Percentiles rank a stretch among this genome's conserved stretches.
These are phyloP conservation scores for Beauveria pseudobassiana DNA, from an alignment of 2,329 filamentous ascomycete species.

Conservation along the genomic window DNA sequence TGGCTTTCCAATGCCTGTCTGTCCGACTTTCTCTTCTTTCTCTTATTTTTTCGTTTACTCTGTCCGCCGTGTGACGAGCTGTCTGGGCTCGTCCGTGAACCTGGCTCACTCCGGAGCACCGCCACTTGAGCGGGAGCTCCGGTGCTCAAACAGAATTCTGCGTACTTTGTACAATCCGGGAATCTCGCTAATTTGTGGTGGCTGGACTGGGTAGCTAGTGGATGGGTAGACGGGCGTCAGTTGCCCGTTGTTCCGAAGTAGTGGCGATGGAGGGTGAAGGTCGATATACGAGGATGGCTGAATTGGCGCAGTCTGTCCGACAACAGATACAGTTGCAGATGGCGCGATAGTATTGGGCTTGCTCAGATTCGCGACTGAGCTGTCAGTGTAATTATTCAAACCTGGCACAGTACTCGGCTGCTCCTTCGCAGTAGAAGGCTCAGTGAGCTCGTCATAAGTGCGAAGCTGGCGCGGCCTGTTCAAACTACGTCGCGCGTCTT, in stretches of 20 bases:
- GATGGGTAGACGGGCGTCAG: conserved; percentile 67
- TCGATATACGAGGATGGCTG: conserved; percentile 18
- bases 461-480: conserved; percentile 3
- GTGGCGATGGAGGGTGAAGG: conserved; percentile 43
- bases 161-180: not conserved
- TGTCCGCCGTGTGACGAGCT: conserved; percentile 50
- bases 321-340: not conserved
- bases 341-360: conserved; percentile 22
- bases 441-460: conserved; percentile 4
- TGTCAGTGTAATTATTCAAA: conserved; percentile 22
- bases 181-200: not conserved
- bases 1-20: conserved; percentile 35
- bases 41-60: conserved; percentile 36
- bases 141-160: conserved; percentile 10
- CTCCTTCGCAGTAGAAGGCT: not conserved
- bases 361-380: not conserved
- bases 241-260: conserved; percentile 65
- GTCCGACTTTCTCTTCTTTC: conserved; percentile 47
- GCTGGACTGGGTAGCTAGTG: conserved; percentile 58
- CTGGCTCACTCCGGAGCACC: conserved; percentile 45
- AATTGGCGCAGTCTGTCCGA: not conserved
- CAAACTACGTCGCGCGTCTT: not conserved
- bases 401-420: conserved; percentile 21
- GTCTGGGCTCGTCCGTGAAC: conserved; percentile 47
- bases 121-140: conserved; percentile 44